Evolutionary conservation across 768 basidiomycete genomes (phyloP).

Genomic region (Phanerochaete sordida): DNA sequence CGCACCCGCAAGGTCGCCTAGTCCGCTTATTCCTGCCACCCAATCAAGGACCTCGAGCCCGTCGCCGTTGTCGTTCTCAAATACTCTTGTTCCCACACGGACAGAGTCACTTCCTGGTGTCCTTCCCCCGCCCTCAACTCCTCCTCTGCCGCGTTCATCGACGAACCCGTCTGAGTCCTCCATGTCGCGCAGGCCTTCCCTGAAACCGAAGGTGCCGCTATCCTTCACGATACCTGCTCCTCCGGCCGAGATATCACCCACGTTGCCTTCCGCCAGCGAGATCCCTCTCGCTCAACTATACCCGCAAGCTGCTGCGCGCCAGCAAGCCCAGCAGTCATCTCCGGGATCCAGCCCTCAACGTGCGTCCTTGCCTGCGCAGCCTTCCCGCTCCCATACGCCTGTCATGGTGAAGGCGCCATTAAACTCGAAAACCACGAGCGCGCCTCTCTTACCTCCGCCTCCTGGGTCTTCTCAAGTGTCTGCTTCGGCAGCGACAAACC

Average conservation of each 20-base stretch:
- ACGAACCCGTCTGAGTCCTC: constrained; percentile 19
- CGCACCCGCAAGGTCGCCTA: neutral
- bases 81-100: neutral
- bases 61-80: neutral
- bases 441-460: constrained; percentile 4
- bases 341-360: constrained; percentile 1
- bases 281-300: constrained; percentile 13
- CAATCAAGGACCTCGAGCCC: neutral
- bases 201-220: constrained; percentile 3
- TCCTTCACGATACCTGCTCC: constrained; percentile 5
- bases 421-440: constrained; percentile 3
- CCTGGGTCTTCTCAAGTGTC: neutral
- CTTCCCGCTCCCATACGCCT: constrained; percentile 4
- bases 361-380: constrained; percentile 3
- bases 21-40: neutral
- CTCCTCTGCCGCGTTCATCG: constrained; percentile 18
- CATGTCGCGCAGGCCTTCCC: constrained; percentile 8
- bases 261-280: constrained; percentile 10
- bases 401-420: neutral
- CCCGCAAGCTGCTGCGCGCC: neutral
- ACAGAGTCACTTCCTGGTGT: neutral
- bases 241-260: neutral
- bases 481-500: neutral
- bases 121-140: constrained; percentile 2
- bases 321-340: neutral